A percentile compares a stretch with the other conserved stretches of the same genome.
Conservation (phyloP, 345 rosid species). For the Eucalyptus paniculata region DNA sequence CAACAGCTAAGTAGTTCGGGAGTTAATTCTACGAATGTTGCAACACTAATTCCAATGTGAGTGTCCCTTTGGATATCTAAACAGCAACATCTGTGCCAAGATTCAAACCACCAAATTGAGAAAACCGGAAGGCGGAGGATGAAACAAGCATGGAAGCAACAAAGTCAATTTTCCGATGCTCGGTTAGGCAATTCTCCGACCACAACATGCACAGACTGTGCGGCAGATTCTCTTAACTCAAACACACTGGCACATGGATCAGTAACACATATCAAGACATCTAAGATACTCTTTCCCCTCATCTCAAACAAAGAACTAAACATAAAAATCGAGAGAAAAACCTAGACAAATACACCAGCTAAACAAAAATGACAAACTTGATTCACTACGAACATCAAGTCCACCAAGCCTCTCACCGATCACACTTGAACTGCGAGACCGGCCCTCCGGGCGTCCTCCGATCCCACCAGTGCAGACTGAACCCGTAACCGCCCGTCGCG, state of each 20-base stretch:
- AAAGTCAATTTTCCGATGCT: neutral
- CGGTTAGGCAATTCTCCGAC: neutral
- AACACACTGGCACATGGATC: neutral
- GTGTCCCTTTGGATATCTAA: neutral
- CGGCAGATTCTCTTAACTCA: neutral
- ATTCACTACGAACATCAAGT: neutral
- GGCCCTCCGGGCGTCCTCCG: slow-evolving; percentile 58
- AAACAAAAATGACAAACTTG: neutral
- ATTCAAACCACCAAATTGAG: neutral
- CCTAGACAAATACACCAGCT: neutral
- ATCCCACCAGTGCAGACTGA: slow-evolving; percentile 91
- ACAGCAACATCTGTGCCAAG: neutral
- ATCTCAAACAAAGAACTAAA: neutral
- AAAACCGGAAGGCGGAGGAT: neutral
- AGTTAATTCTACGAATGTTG: neutral
- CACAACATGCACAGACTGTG: neutral
- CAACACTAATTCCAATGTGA: neutral
- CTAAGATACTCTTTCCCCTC: neutral
- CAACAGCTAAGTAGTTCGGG: neutral
- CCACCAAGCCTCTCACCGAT: slow-evolving; percentile 34
- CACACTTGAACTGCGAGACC: slow-evolving; percentile 66
- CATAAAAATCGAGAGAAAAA: neutral
- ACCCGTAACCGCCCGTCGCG: slow-evolving; percentile 81
- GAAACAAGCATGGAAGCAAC: neutral
- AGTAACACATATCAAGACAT: neutral